phyloP scores from a whole-genome alignment of 2,329 filamentous ascomycete genomes.

The Sarocladium oryzae region DNA sequence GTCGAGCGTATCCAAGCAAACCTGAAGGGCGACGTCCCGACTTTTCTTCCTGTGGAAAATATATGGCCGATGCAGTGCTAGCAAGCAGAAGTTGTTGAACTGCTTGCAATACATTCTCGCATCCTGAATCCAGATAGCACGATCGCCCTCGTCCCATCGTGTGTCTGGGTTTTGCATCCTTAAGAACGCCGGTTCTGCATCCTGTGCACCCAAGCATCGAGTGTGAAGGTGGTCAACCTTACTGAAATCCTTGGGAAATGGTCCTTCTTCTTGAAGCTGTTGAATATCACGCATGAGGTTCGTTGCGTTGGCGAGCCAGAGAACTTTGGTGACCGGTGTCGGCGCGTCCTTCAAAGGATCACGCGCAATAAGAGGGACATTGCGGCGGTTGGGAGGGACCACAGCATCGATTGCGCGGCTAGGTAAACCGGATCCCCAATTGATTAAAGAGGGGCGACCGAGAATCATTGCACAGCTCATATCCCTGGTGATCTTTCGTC shows the following conservation, averaged over 20 bases:
- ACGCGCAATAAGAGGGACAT: constrained; percentile 41
- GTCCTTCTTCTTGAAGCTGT: constrained; percentile 49
- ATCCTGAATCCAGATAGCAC: constrained; percentile 45
- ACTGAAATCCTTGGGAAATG: constrained; percentile 46
- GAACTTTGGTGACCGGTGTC: constrained; percentile 46
- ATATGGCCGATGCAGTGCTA: constrained; percentile 56
- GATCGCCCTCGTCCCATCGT: constrained; percentile 46
- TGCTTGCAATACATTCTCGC: constrained; percentile 42
- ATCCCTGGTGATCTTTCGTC: constrained; percentile 35
- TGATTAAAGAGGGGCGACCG: constrained; percentile 50
- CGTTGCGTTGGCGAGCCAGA: constrained; percentile 44
- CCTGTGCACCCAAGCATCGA: constrained; percentile 40
- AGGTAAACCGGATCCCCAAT: constrained; percentile 39
- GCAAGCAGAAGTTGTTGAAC: constrained; percentile 44
- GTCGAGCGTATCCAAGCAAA: constrained; percentile 48
- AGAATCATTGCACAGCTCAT: constrained; percentile 46
- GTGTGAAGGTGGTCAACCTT: constrained; percentile 49
- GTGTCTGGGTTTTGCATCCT: constrained; percentile 50
- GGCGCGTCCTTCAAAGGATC: constrained; percentile 43
- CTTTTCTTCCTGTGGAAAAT: constrained; percentile 51
- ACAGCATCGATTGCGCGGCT: constrained; percentile 48
- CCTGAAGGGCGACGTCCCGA: constrained; percentile 48
- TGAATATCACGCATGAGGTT: constrained; percentile 46
- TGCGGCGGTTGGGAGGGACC: constrained; percentile 39
- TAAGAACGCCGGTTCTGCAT: constrained; percentile 45